Conservation (phyloP, 257 asterid genomes). For the Lithospermum erythrorhizon region DNA sequence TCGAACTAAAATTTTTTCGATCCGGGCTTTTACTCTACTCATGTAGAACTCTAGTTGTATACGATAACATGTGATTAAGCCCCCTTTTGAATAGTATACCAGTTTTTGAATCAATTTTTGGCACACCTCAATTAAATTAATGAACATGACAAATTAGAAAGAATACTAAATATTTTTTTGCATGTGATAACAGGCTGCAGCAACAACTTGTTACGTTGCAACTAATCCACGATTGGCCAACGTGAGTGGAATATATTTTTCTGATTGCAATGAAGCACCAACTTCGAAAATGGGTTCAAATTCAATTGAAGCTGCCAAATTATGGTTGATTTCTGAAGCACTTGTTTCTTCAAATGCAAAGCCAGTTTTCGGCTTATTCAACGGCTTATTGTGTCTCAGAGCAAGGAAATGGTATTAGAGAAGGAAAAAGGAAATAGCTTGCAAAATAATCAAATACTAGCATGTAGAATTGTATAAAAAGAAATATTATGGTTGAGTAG, state of each 20-base stretch:
- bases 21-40: too few species aligned
- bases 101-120: too few species aligned
- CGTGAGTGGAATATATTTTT: conserved; percentile 65
- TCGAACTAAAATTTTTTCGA: too few species aligned
- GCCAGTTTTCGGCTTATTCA: conserved; percentile 11
- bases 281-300: conserved; percentile 64
- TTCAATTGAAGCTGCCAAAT: conserved; percentile 44
- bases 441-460: neutral
- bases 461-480: neutral
- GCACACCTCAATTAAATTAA: too few species aligned
- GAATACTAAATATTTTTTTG: neutral
- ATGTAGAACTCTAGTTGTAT: too few species aligned
- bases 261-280: conserved; percentile 79
- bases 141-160: too few species aligned
- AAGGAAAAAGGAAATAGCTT: neutral
- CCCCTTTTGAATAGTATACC: too few species aligned
- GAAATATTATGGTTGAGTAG: neutral
- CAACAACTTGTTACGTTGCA: conserved; percentile 85
- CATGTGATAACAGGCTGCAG: conserved; percentile 66
- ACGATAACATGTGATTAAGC: too few species aligned
- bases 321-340: conserved; percentile 66
- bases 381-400: too few species aligned
- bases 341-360: conserved; percentile 35
- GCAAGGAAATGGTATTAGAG: too few species aligned
- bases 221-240: conserved; percentile 49